phyloP scores from a whole-genome alignment of 352 stramenopile species.

The Pythium scleroteichum region DNA sequence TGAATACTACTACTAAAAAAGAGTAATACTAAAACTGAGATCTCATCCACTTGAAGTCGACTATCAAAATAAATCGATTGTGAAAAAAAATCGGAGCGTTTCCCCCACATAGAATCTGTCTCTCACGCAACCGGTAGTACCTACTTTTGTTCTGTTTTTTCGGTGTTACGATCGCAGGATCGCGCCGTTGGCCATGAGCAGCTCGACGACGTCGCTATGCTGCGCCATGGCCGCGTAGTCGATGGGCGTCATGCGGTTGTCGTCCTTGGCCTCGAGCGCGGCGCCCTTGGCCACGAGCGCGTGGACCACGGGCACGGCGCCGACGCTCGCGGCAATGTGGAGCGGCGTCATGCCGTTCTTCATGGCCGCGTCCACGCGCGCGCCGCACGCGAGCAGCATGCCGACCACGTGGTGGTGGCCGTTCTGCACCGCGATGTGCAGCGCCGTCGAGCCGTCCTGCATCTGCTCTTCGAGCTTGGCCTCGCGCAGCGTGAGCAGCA shows the following conservation, averaged over 20 bases:
- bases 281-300: conserved; percentile 25
- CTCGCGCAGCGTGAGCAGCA: conserved; percentile 22
- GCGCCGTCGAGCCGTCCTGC: conserved; percentile 30
- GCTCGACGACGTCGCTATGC: conserved; percentile 32
- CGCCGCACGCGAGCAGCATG: conserved; percentile 57
- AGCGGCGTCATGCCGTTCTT: conserved; percentile 32
- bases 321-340: conserved; percentile 29
- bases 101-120: too few relatives aligned
- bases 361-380: conserved; percentile 30
- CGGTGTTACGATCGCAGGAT: conserved; percentile 26
- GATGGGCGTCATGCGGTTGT: conserved; percentile 36
- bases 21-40: too few relatives aligned
- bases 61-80: too few relatives aligned
- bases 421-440: conserved; percentile 56
- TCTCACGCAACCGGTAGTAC: too few relatives aligned
- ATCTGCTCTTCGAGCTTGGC: conserved; percentile 21
- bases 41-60: too few relatives aligned
- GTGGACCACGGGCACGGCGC: conserved; percentile 20
- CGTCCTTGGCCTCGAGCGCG: conserved; percentile 30
- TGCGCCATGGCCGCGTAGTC: conserved; percentile 32
- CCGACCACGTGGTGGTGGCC: conserved; percentile 65
- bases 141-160: too few relatives aligned
- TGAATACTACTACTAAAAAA: too few relatives aligned
- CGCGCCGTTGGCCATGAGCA: conserved; percentile 33
- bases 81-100: too few relatives aligned